phyloP scores from a whole-genome alignment of 345 rosid genomes.

The Litchi chinensis region DNA sequence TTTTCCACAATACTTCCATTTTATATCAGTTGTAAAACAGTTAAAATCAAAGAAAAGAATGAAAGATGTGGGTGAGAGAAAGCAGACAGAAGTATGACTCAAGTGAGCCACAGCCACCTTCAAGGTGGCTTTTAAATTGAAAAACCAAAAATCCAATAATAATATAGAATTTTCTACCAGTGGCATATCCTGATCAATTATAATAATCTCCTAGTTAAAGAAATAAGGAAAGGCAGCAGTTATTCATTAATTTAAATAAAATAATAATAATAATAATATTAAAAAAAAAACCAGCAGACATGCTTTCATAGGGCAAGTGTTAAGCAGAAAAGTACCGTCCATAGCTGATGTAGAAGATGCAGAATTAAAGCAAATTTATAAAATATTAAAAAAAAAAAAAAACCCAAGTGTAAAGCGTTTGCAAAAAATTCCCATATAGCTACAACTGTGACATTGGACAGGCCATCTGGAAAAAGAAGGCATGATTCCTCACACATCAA shows the following conservation, averaged over 20 bases:
- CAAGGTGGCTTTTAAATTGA: neutral
- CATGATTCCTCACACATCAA: neutral
- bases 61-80: neutral
- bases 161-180: constrained; percentile 1
- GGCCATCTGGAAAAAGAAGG: too few relatives aligned
- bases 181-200: neutral
- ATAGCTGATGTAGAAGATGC: neutral
- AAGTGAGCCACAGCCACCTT: neutral
- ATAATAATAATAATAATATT: too few relatives aligned
- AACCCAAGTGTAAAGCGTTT: neutral
- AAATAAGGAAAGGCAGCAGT: neutral
- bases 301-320: neutral
- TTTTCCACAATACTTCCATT: neutral
- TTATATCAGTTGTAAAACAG: neutral
- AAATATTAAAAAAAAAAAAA: neutral
- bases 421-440: neutral
- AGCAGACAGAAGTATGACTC: neutral
- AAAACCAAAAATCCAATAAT: neutral
- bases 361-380: neutral
- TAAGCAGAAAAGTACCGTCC: neutral
- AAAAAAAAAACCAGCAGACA: neutral
- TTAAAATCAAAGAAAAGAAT: neutral
- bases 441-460: too few relatives aligned
- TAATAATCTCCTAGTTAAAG: neutral
- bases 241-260: too few relatives aligned